phyloP scores from a whole-genome alignment of 371 early-diverging fungal genomes.

The Fennellomyces sp. region DNA sequence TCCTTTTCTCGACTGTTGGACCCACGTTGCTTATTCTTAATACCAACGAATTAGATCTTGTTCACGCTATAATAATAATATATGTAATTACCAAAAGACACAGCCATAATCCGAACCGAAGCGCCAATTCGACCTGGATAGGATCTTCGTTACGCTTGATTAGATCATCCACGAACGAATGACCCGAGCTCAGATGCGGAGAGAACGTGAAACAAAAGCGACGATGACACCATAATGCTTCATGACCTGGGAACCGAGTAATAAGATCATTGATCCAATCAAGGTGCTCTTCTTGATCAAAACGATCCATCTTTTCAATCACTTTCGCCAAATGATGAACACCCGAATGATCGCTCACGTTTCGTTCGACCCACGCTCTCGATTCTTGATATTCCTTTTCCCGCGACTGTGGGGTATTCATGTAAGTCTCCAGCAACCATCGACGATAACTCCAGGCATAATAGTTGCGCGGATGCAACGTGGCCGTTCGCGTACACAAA shows the following conservation, averaged over 20 bases:
- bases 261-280: slow-evolving; percentile 39
- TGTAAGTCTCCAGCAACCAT: slow-evolving; percentile 40
- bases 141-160: slow-evolving; percentile 7
- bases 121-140: slow-evolving; percentile 34
- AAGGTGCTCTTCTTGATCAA: slow-evolving; percentile 18
- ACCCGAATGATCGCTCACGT: slow-evolving; percentile 63
- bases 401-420: not conserved
- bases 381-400: slow-evolving; percentile 32
- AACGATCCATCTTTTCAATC: not conserved
- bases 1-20: not conserved
- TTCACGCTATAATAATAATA: not conserved
- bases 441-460: slow-evolving; percentile 60
- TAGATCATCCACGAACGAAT: slow-evolving; percentile 18
- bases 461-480: slow-evolving; percentile 55
- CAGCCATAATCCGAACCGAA: slow-evolving; percentile 38
- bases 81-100: slow-evolving; percentile 22
- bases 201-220: slow-evolving; percentile 37
- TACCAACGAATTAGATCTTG: not conserved
- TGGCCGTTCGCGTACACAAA: slow-evolving; percentile 39
- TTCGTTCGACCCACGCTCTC: slow-evolving; percentile 40
- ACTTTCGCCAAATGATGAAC: slow-evolving; percentile 50
- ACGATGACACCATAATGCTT: slow-evolving; percentile 62
- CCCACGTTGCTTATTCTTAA: not conserved
- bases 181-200: not conserved
- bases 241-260: slow-evolving; percentile 56